phyloP scores from a whole-genome alignment of 345 rosid species.

The Clarkia xantiana region DNA sequence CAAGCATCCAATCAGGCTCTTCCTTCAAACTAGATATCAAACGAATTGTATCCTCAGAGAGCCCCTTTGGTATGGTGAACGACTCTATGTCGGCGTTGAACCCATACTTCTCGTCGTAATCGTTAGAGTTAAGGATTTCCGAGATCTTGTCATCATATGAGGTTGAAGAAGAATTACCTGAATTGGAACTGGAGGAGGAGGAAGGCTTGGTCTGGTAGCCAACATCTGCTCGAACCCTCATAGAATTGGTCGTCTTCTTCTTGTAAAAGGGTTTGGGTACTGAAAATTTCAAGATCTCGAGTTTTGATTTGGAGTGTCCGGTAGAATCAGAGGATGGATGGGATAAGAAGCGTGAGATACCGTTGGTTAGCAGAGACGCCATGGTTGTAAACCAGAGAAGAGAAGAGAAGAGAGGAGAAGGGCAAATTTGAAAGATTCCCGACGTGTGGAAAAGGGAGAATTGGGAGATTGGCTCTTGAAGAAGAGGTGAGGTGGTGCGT shows the following conservation, averaged over 20 bases:
- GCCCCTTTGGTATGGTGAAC: conserved; percentile 69
- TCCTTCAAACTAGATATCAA: conserved; percentile 51
- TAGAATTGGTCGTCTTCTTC: conserved; percentile 6
- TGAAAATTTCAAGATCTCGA: conserved; percentile 20
- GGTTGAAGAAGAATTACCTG: conserved; percentile 29
- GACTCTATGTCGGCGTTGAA: conserved; percentile 65
- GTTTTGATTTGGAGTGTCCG: conserved; percentile 10
- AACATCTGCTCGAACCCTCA: conserved; percentile 33
- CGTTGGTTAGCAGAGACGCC: conserved; percentile 12
- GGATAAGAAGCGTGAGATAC: conserved; percentile 8
- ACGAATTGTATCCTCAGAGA: conserved; percentile 53
- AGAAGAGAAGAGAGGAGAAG: background rate
- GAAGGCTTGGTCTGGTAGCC: conserved; percentile 24
- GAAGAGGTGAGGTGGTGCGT: too few species aligned
- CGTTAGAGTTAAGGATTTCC: conserved; percentile 51
- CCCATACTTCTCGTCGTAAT: conserved; percentile 64
- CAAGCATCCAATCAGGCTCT: conserved; percentile 91
- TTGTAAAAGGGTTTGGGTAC: conserved; percentile 9
- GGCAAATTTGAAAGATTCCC: background rate
- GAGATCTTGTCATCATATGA: conserved; percentile 50
- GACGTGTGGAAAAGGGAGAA: too few species aligned
- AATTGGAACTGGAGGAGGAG: conserved; percentile 19
- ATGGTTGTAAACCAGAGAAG: background rate
- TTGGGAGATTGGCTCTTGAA: too few species aligned
- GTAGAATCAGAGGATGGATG: conserved; percentile 5